Conservation (phyloP, 2,329 filamentous ascomycete genomes). For the Fusarium torulosum region DNA sequence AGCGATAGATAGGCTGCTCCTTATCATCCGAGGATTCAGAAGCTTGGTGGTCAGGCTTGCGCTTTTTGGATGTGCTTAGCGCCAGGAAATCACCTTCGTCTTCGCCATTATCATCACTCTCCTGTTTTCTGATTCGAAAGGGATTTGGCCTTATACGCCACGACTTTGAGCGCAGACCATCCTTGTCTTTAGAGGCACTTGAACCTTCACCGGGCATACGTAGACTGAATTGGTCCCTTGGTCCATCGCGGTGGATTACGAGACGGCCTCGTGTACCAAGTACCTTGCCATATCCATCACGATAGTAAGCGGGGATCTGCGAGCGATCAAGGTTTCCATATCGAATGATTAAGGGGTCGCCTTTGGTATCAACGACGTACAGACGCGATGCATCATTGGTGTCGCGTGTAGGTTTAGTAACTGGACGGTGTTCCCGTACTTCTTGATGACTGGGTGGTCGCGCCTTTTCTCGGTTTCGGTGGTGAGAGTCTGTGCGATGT, state of each 20-base stretch:
- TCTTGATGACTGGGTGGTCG: slow-evolving; percentile 12
- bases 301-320: slow-evolving; percentile 77
- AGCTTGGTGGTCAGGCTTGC: slow-evolving; percentile 52
- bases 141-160: slow-evolving; percentile 55
- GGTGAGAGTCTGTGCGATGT: slow-evolving; percentile 33
- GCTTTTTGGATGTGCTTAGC: slow-evolving; percentile 59
- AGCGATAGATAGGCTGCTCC: slow-evolving; percentile 70
- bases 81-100: slow-evolving; percentile 63
- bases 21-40: slow-evolving; percentile 61
- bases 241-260: slow-evolving; percentile 75
- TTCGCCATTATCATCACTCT: slow-evolving; percentile 37
- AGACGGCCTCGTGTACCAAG: slow-evolving; percentile 73
- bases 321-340: slow-evolving; percentile 82
- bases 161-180: slow-evolving; percentile 61
- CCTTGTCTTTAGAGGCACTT: slow-evolving; percentile 56
- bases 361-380: slow-evolving; percentile 78
- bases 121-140: slow-evolving; percentile 55
- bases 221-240: slow-evolving; percentile 67
- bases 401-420: slow-evolving; percentile 13
- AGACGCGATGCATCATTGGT: slow-evolving; percentile 43
- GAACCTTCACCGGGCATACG: slow-evolving; percentile 58
- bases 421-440: slow-evolving; percentile 18
- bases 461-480: slow-evolving; percentile 24
- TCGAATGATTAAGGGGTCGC: slow-evolving; percentile 79
- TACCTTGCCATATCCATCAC: slow-evolving; percentile 75